These are phyloP conservation scores for Hymenotorrendiella dingleyae DNA, from an alignment of 2,329 filamentous ascomycete genomes.

Conservation along the genomic window DNA sequence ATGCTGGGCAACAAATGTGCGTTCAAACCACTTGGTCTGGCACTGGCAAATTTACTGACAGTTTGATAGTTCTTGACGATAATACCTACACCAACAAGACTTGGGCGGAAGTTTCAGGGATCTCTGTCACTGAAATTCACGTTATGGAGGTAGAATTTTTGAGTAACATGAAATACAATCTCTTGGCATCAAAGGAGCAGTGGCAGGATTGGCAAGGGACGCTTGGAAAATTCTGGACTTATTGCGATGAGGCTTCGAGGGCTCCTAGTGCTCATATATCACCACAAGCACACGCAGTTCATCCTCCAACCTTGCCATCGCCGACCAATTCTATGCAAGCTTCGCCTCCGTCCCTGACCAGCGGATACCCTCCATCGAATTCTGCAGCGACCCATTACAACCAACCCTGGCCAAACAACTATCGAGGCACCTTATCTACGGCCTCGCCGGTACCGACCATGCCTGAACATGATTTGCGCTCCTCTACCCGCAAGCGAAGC, in stretches of 20 bases:
- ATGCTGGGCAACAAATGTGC: constrained; percentile 97
- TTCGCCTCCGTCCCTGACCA: constrained; percentile 37
- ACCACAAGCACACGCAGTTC: constrained; percentile 28
- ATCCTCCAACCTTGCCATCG: constrained; percentile 42
- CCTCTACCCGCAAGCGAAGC: constrained; percentile 48
- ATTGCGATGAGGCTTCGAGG: constrained; percentile 34
- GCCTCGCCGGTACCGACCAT: constrained; percentile 29
- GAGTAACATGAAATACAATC: constrained; percentile 94
- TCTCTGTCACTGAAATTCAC: constrained; percentile 90
- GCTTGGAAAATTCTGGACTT: constrained; percentile 75
- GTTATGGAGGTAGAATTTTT: constrained; percentile 99
- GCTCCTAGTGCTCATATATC: constrained; percentile 21
- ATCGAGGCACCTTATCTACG: constrained; percentile 30
- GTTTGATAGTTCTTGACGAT: constrained; percentile 71
- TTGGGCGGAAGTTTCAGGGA: constrained; percentile 95
- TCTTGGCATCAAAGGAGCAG: constrained; percentile 78
- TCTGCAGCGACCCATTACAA: constrained; percentile 23
- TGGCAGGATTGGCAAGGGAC: constrained; percentile 86
- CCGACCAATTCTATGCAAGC: constrained; percentile 44
- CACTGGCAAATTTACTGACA: constrained; percentile 18
- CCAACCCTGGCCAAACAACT: constrained; percentile 31
- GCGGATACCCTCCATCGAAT: constrained; percentile 33
- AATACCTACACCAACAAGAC: constrained; percentile 99
- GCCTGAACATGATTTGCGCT: constrained; percentile 34
- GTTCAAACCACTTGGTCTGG: constrained; percentile 27